Percentiles rank a stretch among this genome's conserved stretches.
Evolutionary conservation across 2,329 filamentous ascomycete genomes (phyloP).

Genomic region (Fusarium sp.): DNA sequence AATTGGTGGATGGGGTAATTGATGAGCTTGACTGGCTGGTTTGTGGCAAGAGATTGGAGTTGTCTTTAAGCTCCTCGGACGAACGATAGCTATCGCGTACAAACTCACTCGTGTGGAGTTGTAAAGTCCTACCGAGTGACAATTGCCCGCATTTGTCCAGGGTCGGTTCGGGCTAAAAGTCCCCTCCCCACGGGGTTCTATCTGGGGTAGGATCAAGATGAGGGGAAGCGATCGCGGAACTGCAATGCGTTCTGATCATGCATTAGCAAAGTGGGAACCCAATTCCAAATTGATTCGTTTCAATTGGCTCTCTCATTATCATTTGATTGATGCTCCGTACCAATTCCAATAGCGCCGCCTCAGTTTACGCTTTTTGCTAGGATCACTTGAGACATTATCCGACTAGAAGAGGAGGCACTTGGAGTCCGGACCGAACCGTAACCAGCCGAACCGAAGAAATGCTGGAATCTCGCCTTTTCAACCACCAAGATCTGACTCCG

Average conservation of each 20-base stretch:
- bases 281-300: not conserved
- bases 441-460: constrained; percentile 5
- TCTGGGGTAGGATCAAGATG: constrained; percentile 14
- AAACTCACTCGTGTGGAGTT: not conserved
- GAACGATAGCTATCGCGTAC: not conserved
- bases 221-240: constrained; percentile 24
- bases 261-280: not conserved
- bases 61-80: constrained; percentile 15
- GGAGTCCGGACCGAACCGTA: constrained; percentile 13
- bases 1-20: not conserved
- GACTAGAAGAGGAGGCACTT: not conserved
- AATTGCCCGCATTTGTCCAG: not conserved
- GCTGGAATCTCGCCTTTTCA: not conserved
- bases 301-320: not conserved
- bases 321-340: not conserved
- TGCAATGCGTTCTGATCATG: constrained; percentile 9
- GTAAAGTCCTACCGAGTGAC: not conserved
- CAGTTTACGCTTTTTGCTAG: not conserved
- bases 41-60: not conserved
- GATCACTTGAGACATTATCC: constrained; percentile 8
- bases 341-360: not conserved
- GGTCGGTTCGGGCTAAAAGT: constrained; percentile 11
- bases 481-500: not conserved
- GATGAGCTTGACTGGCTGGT: not conserved
- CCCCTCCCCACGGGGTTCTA: not conserved